Evolutionary conservation across 169 alveolate genomes (phyloP).

Genomic region (Haemoproteus tartakovskyi): DNA sequence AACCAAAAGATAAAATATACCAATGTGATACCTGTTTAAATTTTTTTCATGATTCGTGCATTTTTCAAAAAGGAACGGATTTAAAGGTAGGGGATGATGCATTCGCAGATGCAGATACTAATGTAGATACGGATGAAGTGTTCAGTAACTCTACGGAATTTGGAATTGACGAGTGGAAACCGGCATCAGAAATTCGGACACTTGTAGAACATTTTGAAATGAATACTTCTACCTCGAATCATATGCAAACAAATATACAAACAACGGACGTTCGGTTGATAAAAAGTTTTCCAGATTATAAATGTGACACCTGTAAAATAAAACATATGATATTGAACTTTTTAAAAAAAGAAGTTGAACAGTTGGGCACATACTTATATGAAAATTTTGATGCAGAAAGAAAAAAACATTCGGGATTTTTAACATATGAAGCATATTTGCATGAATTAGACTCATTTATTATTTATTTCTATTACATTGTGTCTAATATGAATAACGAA

Average conservation of each 20-base stretch:
- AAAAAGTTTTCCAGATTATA: background rate
- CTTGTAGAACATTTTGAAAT: slow-evolving; percentile 6
- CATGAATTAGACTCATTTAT: slow-evolving; percentile 17
- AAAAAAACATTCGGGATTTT: slow-evolving; percentile 59
- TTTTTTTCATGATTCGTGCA: too few species aligned
- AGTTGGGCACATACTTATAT: slow-evolving; percentile 23
- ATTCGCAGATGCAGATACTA: background rate
- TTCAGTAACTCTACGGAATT: background rate
- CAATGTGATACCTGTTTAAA: too few species aligned
- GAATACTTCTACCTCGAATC: slow-evolving; percentile 26
- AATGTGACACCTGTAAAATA: slow-evolving; percentile 58
- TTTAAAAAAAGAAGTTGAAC: slow-evolving; percentile 37
- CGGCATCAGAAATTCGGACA: background rate
- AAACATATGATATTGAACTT: slow-evolving; percentile 14
- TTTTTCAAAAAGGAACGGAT: too few species aligned
- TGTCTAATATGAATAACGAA: slow-evolving; percentile 1
- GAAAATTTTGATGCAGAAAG: slow-evolving; percentile 18
- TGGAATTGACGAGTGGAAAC: background rate
- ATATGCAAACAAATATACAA: background rate
- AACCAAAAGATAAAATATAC: too few species aligned
- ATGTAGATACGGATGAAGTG: background rate
- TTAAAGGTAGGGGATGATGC: too few species aligned
- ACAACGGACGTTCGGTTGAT: background rate
- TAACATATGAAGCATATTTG: slow-evolving; percentile 19
- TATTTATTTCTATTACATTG: slow-evolving; percentile 34